Evolutionary conservation across 179 eudicot species (phyloP), one percentile per base, ranked within the genome.

Genomic region (Vitellaria paradoxa): DNA sequence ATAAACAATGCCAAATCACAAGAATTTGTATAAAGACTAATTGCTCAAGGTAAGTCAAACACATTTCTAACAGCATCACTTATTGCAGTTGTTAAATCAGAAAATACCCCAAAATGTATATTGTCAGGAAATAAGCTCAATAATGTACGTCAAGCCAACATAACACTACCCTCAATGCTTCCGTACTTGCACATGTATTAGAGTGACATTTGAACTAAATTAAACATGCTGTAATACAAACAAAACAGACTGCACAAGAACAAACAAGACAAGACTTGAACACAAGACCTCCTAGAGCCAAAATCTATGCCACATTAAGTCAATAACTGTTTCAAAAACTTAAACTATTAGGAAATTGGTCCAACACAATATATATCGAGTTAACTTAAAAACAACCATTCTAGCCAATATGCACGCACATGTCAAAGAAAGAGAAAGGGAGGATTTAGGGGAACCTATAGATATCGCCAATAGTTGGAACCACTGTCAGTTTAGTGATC

Each of bases 391-490:
- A 20, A 18, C 72, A 68, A 56, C 24, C 42, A 75, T 63, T 15
- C 14, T n/a, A 47, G 24, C 21, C 47, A 63, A 64, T 52, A 52
- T 15, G 15, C 56, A 9, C 14, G 3, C 12, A 59, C 37, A 40
- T 20, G 18, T 64, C 14, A 18, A 24, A 30, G 37, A 53, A 66
- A 30, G 52, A 66, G n/a, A 52, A 37, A 57, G 20, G 61, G 67
- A 18, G 52, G 62, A 57, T 42, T 42, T 4, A 50, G 14, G 3
- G 42, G 71, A 77, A 96, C 99, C 99, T 96, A 80, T 83, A 96
- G 64, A 92, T 83, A 77, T 96, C 99, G 69, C 99, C 99, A 81
- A 92, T 82, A 65, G 83, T 50, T 80, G 99, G 98, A 81, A 94
- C 97, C 96, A 88, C 92, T 47, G 96, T 96, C 81, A 96, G 83